A percentile compares a stretch with the other conserved stretches of the same genome.
Conservation (phyloP, 2,329 filamentous ascomycete genomes). For the Neofusicoccum umdonicola region DNA sequence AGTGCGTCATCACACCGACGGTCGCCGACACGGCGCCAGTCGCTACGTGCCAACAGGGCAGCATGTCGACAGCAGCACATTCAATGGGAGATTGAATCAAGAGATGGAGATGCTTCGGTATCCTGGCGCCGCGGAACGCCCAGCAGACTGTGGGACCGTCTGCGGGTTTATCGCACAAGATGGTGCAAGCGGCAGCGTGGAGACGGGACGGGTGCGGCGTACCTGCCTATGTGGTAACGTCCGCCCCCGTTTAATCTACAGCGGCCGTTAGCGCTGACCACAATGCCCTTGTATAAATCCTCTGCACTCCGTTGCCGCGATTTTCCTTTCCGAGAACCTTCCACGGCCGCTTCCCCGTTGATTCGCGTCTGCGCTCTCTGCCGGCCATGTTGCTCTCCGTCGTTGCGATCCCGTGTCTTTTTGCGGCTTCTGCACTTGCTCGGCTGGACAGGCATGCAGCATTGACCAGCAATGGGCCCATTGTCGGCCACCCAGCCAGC, state of each 20-base stretch:
- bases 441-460: neutral
- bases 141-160: too few species aligned
- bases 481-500: constrained; percentile 31
- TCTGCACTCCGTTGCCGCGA: neutral
- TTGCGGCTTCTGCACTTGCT: neutral
- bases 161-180: neutral
- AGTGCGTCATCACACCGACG: too few species aligned
- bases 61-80: too few species aligned
- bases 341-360: neutral
- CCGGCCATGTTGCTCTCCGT: neutral
- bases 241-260: neutral
- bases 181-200: neutral
- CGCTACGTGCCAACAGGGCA: too few species aligned
- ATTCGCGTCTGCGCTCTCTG: neutral
- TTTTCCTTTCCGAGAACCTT: too few species aligned
- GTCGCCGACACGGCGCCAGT: too few species aligned
- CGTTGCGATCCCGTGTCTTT: neutral
- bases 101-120: too few species aligned
- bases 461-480: constrained; percentile 25
- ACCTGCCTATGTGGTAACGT: neutral
- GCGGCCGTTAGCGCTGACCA: neutral
- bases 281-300: neutral
- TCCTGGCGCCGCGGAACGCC: too few species aligned
- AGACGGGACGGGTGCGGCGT: neutral
- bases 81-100: too few species aligned